These are phyloP conservation scores for Saprolegnia diclina DNA, from an alignment of 352 stramenopile genomes.

Conservation along the genomic window DNA sequence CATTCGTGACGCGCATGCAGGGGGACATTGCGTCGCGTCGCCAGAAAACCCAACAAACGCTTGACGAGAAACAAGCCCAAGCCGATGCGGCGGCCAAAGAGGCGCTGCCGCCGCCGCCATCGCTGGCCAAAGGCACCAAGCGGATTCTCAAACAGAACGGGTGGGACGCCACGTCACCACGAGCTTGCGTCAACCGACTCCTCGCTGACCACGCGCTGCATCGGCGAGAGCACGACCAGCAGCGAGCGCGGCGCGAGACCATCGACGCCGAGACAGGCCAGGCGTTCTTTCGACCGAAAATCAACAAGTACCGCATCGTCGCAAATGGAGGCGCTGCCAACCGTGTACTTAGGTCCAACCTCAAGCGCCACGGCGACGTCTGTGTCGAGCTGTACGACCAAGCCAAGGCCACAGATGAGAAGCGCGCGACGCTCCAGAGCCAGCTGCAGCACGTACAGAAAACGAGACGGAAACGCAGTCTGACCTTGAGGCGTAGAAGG, in stretches of 20 bases:
- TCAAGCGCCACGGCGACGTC: neutral
- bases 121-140: neutral
- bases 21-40: neutral
- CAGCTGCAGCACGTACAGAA: neutral
- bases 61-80: neutral
- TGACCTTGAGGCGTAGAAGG: too few relatives aligned
- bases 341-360: neutral
- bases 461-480: neutral
- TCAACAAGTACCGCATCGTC: neutral
- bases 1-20: slow-evolving; percentile 15
- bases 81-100: neutral
- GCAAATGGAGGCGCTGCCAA: neutral
- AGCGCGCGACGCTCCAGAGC: neutral
- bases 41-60: neutral
- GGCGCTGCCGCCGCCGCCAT: neutral
- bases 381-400: slow-evolving; percentile 8
- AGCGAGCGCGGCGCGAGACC: neutral
- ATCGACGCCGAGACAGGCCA: slow-evolving; percentile 2
- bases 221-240: neutral
- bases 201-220: neutral
- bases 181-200: neutral
- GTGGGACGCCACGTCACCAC: neutral
- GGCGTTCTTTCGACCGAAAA: neutral
- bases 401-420: neutral
- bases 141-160: slow-evolving; percentile 19